A percentile compares a stretch with the other conserved stretches of the same genome.
These are phyloP conservation scores for Gonapodya prolifera DNA, from an alignment of 192 early-diverging fungal genomes.

Conservation along the genomic window DNA sequence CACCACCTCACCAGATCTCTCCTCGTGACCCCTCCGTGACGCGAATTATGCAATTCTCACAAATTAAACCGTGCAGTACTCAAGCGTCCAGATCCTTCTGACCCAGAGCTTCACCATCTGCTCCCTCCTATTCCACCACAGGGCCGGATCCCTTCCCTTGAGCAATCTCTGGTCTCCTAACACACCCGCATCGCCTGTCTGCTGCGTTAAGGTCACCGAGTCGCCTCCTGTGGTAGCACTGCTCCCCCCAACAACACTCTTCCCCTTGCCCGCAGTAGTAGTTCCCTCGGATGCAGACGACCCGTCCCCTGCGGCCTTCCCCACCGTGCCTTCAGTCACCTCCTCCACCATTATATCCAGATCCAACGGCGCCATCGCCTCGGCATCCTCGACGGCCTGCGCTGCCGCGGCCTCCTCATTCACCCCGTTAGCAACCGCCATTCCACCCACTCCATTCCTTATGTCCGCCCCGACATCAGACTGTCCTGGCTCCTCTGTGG, in stretches of 20 bases:
- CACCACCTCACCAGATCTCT: background rate
- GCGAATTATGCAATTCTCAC: background rate
- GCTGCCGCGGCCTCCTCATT: background rate
- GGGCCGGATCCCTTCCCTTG: background rate
- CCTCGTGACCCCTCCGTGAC: background rate
- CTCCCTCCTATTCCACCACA: background rate
- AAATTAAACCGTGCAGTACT: conserved; percentile 1
- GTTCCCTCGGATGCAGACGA: background rate
- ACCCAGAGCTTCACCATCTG: background rate
- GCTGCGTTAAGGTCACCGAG: background rate
- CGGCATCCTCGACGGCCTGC: background rate
- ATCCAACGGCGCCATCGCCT: background rate
- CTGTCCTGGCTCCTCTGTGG: background rate
- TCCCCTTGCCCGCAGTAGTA: background rate
- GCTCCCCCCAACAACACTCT: background rate
- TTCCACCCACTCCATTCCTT: background rate
- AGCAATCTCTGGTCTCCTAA: background rate
- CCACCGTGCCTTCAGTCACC: background rate
- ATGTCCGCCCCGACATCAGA: background rate
- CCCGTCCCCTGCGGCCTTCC: background rate
- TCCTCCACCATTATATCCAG: conserved; percentile 3
- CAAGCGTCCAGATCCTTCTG: background rate
- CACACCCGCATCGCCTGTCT: background rate
- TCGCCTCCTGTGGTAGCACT: background rate
- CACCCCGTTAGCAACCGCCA: background rate